A percentile compares a stretch with the other conserved stretches of the same genome.
These are phyloP conservation scores for Ziziphus jujuba DNA, from an alignment of 306 rosid species.

Conservation along the genomic window DNA sequence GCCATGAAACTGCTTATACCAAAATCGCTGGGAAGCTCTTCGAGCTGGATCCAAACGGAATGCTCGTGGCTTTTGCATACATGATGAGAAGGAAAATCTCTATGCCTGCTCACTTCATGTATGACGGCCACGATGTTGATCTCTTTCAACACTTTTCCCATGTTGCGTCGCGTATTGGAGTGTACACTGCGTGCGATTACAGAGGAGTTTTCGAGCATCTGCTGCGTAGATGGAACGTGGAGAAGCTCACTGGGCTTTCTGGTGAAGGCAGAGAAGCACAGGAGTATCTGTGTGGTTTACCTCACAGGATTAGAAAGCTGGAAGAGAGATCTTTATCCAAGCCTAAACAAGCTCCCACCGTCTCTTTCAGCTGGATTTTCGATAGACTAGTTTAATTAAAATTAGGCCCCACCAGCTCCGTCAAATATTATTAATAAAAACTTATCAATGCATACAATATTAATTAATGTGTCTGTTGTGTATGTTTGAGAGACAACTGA, in stretches of 20 bases:
- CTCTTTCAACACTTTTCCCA: neutral
- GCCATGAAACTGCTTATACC: constrained; percentile 62
- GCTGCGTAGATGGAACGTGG: neutral
- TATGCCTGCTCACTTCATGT: constrained; percentile 54
- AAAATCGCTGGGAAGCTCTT: constrained; percentile 34
- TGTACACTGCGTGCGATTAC: neutral
- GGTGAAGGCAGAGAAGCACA: neutral
- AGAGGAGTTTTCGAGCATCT: neutral
- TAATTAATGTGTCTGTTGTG: too few relatives aligned
- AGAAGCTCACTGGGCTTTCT: neutral
- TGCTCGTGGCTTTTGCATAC: constrained; percentile 16
- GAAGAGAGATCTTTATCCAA: neutral
- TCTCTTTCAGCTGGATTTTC: neutral
- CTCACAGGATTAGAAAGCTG: neutral
- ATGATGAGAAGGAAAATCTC: constrained; percentile 32
- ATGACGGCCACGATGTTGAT: neutral
- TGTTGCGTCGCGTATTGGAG: neutral
- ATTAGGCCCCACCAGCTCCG: too few relatives aligned
- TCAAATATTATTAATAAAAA: too few relatives aligned
- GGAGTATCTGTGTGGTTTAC: neutral
- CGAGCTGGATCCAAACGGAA: constrained; percentile 19
- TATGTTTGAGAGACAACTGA: too few relatives aligned
- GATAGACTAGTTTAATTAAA: neutral
- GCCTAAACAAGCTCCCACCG: neutral
- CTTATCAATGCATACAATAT: too few relatives aligned